Percentiles rank a stretch among this genome's conserved stretches.
These are phyloP conservation scores for Dendrocalamus sinicus DNA, from an alignment of 176 grass and related monocot genomes.

Conservation along the genomic window DNA sequence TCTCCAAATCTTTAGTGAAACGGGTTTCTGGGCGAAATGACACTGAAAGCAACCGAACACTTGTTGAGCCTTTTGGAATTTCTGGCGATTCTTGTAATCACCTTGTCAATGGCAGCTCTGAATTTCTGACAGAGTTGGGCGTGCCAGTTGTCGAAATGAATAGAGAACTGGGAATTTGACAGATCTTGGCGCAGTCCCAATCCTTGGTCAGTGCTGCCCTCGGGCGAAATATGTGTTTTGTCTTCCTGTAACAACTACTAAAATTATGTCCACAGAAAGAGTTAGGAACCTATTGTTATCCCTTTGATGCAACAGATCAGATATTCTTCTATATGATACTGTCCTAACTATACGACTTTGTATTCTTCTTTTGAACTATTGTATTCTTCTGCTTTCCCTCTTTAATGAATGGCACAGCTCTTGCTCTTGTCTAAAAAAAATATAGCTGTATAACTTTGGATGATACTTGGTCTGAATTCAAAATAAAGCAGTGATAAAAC, in stretches of 20 bases:
- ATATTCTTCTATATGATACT: too few species aligned
- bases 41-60: not conserved
- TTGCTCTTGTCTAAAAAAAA: too few species aligned
- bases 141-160: not conserved
- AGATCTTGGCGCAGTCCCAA: not conserved
- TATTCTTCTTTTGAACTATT: too few species aligned
- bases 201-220: not conserved
- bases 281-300: too few species aligned
- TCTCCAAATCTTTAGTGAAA: too few species aligned
- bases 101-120: not conserved
- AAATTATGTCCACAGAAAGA: too few species aligned
- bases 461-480: not conserved
- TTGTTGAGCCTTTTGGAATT: not conserved
- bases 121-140: not conserved
- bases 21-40: not conserved
- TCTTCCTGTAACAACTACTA: not conserved
- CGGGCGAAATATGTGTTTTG: not conserved
- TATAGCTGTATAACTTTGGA: not conserved
- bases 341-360: too few species aligned
- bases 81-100: not conserved
- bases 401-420: too few species aligned
- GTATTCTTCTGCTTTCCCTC: too few species aligned
- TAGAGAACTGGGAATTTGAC: not conserved
- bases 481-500: not conserved
- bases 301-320: too few species aligned